Evolutionary conservation across 176 grass and related monocot species (phyloP).

Genomic region (Secale cereale): DNA sequence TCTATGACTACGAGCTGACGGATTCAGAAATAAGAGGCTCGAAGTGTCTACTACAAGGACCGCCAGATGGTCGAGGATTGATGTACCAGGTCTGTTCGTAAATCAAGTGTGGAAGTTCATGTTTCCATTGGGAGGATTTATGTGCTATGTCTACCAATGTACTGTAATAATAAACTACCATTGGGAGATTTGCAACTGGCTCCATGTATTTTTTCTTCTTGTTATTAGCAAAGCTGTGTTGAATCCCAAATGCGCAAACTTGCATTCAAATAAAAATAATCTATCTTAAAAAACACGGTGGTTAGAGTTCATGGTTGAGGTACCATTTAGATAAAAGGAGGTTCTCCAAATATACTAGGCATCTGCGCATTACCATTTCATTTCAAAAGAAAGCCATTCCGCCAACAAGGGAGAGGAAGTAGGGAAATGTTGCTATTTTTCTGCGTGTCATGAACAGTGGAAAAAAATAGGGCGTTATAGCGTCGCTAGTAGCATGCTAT

Average conservation of each 20-base stretch:
- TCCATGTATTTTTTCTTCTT: background rate
- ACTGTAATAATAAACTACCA: background rate
- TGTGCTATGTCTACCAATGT: too few species aligned
- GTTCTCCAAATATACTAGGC: too few species aligned
- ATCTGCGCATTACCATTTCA: too few species aligned
- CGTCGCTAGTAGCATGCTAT: too few species aligned
- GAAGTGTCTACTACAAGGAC: background rate
- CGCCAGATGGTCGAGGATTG: background rate
- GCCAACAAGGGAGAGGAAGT: too few species aligned
- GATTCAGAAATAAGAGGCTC: background rate
- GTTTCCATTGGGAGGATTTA: background rate
- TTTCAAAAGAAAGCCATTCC: too few species aligned
- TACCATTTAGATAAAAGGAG: too few species aligned
- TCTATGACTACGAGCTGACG: fast-evolving
- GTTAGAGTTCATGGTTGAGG: too few species aligned
- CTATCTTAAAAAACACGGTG: background rate
- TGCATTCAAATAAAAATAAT: background rate
- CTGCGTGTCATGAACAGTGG: too few species aligned
- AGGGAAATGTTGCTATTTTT: too few species aligned
- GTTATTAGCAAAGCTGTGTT: background rate
- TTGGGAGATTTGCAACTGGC: background rate
- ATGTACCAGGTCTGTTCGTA: background rate
- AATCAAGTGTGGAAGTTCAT: background rate
- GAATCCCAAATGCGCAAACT: background rate
- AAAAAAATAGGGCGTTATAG: too few species aligned